Evolutionary conservation across 192 early-diverging fungal species (phyloP).

Genomic region (Coemansia sp.): DNA sequence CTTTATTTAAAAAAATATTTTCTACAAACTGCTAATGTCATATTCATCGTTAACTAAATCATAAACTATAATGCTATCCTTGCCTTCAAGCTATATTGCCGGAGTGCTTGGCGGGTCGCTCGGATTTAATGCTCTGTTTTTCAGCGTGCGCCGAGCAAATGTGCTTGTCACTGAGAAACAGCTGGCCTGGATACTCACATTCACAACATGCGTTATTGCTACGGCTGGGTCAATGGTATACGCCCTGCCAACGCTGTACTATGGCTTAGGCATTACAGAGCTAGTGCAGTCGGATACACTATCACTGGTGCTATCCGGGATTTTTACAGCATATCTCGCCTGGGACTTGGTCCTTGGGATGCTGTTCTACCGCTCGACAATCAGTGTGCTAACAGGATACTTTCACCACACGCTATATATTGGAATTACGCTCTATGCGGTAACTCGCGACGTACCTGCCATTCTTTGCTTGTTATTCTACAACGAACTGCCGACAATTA

Average conservation of each 20-base stretch:
- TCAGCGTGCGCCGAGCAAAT: conserved; percentile 2
- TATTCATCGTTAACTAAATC: no score
- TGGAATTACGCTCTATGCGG: conserved; percentile 25
- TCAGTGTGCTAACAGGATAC: conserved; percentile 57
- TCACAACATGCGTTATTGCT: conserved; percentile 27
- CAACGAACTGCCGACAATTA: conserved; percentile 59
- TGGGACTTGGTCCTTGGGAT: conserved; percentile 57
- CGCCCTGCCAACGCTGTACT: conserved; percentile 10
- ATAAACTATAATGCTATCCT: neutral
- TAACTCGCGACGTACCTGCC: conserved; percentile 18
- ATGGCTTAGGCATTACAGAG: conserved; percentile 11
- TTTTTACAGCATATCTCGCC: conserved; percentile 58
- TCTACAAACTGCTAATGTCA: neutral
- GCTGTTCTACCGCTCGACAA: conserved; percentile 55
- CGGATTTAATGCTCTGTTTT: conserved; percentile 24
- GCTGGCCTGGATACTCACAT: conserved; percentile 53
- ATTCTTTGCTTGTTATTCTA: conserved; percentile 54
- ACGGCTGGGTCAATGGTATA: conserved; percentile 36
- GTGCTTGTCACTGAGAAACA: conserved; percentile 38
- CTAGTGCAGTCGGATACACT: conserved; percentile 27
- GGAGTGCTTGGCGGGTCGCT: conserved; percentile 20
- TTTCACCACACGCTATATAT: conserved; percentile 63
- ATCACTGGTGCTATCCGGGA: conserved; percentile 42
- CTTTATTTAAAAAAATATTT: neutral
- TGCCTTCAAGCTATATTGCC: conserved; percentile 14